phyloP scores from a whole-genome alignment of 2,329 filamentous ascomycete genomes.

The Rhexocercosporidium sp. region DNA sequence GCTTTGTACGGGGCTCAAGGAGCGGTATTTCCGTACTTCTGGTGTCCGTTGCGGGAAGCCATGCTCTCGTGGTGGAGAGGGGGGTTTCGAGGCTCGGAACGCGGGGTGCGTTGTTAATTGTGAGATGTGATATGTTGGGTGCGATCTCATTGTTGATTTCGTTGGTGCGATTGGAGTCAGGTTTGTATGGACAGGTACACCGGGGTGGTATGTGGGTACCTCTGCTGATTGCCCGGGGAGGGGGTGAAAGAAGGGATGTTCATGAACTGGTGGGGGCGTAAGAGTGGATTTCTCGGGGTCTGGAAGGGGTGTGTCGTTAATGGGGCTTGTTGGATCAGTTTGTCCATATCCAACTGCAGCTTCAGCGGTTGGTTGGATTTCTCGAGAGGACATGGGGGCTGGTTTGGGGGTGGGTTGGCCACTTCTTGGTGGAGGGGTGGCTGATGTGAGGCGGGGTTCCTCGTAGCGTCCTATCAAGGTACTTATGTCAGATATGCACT shows the following conservation, averaged over 20 bases:
- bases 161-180: conserved; percentile 2
- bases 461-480: not conserved
- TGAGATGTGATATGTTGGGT: conserved; percentile 32
- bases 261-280: conserved; percentile 24
- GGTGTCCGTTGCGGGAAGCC: not conserved
- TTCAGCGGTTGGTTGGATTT: not conserved
- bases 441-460: conserved; percentile 11
- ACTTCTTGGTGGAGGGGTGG: not conserved
- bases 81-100: conserved; percentile 23
- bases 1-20: not conserved
- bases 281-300: conserved; percentile 25
- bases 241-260: conserved; percentile 30
- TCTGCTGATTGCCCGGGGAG: conserved; percentile 25
- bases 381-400: not conserved
- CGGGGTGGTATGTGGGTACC: conserved; percentile 20
- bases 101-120: conserved; percentile 29
- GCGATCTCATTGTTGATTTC: conserved; percentile 23
- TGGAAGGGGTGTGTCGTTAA: conserved; percentile 16
- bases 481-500: conserved; percentile 9
- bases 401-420: not conserved
- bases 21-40: not conserved
- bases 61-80: conserved; percentile 2
- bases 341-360: not conserved
- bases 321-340: not conserved
- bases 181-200: conserved; percentile 7